Percentiles rank a stretch among this genome's conserved stretches.
phyloP scores from a whole-genome alignment of 768 basidiomycete species.

The Lyophyllum atratum region DNA sequence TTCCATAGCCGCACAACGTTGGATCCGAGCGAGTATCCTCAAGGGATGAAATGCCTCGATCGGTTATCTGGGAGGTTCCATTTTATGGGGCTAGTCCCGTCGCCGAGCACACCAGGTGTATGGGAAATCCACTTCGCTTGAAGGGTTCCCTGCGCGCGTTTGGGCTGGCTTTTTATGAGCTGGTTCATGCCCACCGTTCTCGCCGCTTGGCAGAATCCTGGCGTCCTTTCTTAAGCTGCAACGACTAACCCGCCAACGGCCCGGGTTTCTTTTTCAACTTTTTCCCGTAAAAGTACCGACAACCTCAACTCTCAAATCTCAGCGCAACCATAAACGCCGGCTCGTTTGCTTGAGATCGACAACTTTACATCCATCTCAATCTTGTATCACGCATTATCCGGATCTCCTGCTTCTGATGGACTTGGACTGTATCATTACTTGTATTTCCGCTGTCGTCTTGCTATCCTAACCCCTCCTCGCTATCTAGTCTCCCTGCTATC shows the following conservation, averaged over 20 bases:
- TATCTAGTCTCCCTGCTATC: not conserved
- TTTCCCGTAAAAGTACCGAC: not conserved
- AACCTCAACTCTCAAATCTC: too few relatives aligned
- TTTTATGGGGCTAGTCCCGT: not conserved
- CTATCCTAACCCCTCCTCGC: too few relatives aligned
- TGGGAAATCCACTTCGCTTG: slow-evolving; percentile 1
- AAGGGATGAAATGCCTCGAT: slow-evolving; percentile 5
- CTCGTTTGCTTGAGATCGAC: not conserved
- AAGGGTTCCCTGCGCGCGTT: too few relatives aligned
- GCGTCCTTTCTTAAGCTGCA: not conserved
- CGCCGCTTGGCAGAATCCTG: not conserved
- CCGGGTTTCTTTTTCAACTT: not conserved
- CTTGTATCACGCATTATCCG: not conserved
- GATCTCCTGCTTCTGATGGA: too few relatives aligned
- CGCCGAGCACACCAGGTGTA: not conserved
- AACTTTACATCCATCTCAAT: not conserved
- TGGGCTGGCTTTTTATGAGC: too few relatives aligned
- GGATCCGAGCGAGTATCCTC: not conserved
- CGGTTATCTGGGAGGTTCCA: not conserved
- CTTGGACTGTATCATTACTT: not conserved
- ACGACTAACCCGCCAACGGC: not conserved
- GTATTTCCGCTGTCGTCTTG: not conserved
- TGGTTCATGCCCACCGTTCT: not conserved
- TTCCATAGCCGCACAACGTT: not conserved
- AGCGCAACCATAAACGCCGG: not conserved